A percentile compares a stretch with the other conserved stretches of the same genome.
These are phyloP conservation scores for Hyaloscypha finlandica DNA, from an alignment of 495 filamentous ascomycete genomes.

Conservation along the genomic window DNA sequence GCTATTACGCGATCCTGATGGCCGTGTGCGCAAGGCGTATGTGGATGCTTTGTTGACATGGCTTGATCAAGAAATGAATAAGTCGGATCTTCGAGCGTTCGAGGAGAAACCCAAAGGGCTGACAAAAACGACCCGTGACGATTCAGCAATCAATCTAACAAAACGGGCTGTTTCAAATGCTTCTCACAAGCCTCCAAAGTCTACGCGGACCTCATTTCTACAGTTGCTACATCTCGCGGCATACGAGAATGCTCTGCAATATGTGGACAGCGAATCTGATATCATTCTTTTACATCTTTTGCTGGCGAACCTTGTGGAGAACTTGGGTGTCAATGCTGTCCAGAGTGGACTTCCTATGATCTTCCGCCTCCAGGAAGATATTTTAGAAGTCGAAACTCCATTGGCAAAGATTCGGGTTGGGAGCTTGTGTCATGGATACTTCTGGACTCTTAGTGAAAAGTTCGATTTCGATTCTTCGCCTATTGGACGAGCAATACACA, in stretches of 20 bases:
- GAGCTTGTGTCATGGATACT: constrained; percentile 83
- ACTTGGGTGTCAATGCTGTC: constrained; percentile 82
- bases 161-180: constrained; percentile 71
- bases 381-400: constrained; percentile 62
- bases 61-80: constrained; percentile 76
- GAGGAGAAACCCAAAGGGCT: constrained; percentile 51
- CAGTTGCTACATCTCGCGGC: constrained; percentile 83
- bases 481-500: constrained; percentile 67
- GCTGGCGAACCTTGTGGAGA: constrained; percentile 67
- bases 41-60: constrained; percentile 79
- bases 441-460: constrained; percentile 73
- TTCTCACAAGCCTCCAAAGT: constrained; percentile 57
- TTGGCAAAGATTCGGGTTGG: constrained; percentile 73
- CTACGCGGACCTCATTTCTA: constrained; percentile 67
- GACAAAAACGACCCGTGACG: constrained; percentile 29
- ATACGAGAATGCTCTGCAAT: constrained; percentile 80
- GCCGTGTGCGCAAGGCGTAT: constrained; percentile 78
- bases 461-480: constrained; percentile 72
- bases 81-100: constrained; percentile 61
- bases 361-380: constrained; percentile 81
- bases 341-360: constrained; percentile 84
- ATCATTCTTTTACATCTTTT: constrained; percentile 75
- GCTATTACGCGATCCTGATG: constrained; percentile 76
- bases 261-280: constrained; percentile 67
- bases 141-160: constrained; percentile 43